A percentile compares a stretch with the other conserved stretches of the same genome.
Conservation (phyloP, 768 basidiomycete species). For the Lactarius evosmus region DNA sequence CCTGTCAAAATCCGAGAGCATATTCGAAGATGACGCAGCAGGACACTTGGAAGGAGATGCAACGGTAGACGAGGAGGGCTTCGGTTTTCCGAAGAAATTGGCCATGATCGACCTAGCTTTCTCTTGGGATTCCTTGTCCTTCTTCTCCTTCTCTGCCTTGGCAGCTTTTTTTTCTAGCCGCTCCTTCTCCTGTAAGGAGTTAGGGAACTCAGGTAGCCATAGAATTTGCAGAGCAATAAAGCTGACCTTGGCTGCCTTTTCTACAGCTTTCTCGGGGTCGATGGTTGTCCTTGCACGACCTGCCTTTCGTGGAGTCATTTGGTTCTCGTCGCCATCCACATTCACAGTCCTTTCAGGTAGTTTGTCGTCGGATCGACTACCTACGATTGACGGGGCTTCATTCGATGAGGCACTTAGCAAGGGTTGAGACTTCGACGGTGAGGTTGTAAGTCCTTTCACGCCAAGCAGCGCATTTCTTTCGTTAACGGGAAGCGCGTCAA, state of each 20-base stretch:
- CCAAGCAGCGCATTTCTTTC: conserved; percentile 57
- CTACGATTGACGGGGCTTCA: conserved; percentile 2
- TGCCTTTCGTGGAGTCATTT: conserved; percentile 29
- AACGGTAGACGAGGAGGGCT: conserved; percentile 32
- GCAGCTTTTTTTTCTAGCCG: conserved; percentile 63
- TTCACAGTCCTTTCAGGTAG: conserved; percentile 33
- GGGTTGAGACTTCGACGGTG: conserved; percentile 17
- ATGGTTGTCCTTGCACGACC: conserved; percentile 48
- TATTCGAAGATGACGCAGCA: conserved; percentile 37
- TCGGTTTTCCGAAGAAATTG: conserved; percentile 72
- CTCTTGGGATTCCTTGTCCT: conserved; percentile 62
- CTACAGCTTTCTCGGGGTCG: conserved; percentile 58
- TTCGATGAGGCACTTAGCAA: conserved; percentile 21
- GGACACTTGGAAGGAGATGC: conserved; percentile 32
- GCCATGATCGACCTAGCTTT: conserved; percentile 75
- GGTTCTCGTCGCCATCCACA: conserved; percentile 39
- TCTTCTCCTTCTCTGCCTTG: conserved; percentile 69
- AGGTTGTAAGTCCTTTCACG: conserved; percentile 39
- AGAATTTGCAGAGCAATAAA: neutral
- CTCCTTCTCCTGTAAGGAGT: conserved; percentile 58
- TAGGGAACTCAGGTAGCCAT: neutral
- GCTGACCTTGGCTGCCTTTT: conserved; percentile 56
- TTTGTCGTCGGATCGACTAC: no score
- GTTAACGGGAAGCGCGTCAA: conserved; percentile 54
- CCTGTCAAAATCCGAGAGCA: conserved; percentile 61